Percentiles rank a stretch among this genome's conserved stretches.
Evolutionary conservation across 176 grass and related monocot species (phyloP).

Genomic region (Bromus sterilis): DNA sequence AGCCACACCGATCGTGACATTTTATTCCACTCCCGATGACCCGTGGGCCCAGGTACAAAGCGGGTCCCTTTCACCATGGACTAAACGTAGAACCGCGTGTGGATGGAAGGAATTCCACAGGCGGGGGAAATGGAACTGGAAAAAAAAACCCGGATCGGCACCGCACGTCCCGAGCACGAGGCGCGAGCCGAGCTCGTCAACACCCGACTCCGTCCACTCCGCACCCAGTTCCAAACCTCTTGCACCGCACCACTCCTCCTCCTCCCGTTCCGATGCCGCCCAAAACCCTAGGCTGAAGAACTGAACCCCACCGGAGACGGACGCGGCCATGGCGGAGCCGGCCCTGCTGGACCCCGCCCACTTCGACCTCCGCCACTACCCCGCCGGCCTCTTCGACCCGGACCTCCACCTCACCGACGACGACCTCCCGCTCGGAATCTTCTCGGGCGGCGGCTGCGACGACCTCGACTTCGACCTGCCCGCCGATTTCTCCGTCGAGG

Average conservation of each 20-base stretch:
- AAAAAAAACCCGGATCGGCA: not conserved
- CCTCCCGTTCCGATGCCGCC: slow-evolving; percentile 23
- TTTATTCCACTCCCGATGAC: not conserved
- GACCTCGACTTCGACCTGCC: slow-evolving; percentile 64
- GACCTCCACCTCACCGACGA: slow-evolving; percentile 34
- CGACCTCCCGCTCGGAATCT: slow-evolving; percentile 27
- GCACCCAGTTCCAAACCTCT: not conserved
- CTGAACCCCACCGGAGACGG: not conserved
- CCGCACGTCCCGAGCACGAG: slow-evolving; percentile 16
- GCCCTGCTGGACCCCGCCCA: slow-evolving; percentile 36
- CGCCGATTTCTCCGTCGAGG: slow-evolving; percentile 67
- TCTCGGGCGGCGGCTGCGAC: slow-evolving; percentile 2
- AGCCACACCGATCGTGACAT: not conserved
- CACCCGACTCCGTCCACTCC: slow-evolving; percentile 23
- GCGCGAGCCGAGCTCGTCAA: slow-evolving; percentile 9
- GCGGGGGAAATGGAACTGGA: too few relatives aligned
- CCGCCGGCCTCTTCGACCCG: slow-evolving; percentile 47
- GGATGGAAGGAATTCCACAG: not conserved
- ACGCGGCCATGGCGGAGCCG: slow-evolving; percentile 70
- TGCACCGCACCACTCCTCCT: not conserved
- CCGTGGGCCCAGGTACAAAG: fast-evolving
- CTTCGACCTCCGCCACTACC: slow-evolving; percentile 46
- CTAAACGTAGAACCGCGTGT: fast-evolving
- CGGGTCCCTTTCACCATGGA: not conserved
- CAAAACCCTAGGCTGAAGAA: slow-evolving; percentile 56